Evolutionary conservation across 1,139 yeast genomes (phyloP).

Genomic region (Scheffersomyces cryptocercus): DNA sequence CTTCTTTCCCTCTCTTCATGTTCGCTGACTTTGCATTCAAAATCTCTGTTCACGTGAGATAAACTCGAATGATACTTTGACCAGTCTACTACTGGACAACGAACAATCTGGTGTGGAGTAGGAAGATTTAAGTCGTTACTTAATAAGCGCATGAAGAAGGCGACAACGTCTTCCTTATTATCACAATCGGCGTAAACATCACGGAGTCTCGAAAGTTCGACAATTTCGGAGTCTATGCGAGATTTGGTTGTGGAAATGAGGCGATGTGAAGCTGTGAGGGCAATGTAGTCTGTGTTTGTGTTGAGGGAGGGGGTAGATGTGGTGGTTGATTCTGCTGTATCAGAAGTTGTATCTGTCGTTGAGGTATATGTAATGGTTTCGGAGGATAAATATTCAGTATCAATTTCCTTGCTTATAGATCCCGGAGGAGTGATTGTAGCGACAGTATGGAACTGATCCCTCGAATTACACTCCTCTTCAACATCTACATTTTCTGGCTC

Average conservation of each 20-base stretch:
- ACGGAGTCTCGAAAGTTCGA: conserved; percentile 26
- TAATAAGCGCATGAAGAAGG: conserved; percentile 30
- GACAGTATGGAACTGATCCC: neutral
- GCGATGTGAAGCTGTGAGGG: conserved; percentile 37
- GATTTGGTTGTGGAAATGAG: conserved; percentile 26
- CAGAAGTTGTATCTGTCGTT: neutral
- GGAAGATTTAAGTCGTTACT: conserved; percentile 37
- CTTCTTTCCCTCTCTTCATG: too few relatives aligned
- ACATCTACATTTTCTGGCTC: conserved; percentile 12
- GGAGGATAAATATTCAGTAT: neutral
- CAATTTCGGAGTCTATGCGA: conserved; percentile 32
- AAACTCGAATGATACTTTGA: conserved; percentile 26
- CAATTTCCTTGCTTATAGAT: neutral
- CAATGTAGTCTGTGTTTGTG: conserved; percentile 40
- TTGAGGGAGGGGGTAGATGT: conserved; percentile 15
- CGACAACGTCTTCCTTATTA: conserved; percentile 26
- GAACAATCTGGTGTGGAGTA: conserved; percentile 33
- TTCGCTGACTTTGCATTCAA: conserved; percentile 1
- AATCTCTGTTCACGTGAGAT: conserved; percentile 13
- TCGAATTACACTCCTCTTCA: conserved; percentile 2
- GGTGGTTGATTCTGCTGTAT: neutral
- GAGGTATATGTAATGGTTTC: conserved; percentile 1
- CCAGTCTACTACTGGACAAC: conserved; percentile 43
- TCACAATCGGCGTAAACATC: conserved; percentile 16
- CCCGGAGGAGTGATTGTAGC: too few relatives aligned